Evolutionary conservation across 257 asterid species (phyloP), one percentile per base, ranked within the genome.

Genomic region (Linderniella brevidens): DNA sequence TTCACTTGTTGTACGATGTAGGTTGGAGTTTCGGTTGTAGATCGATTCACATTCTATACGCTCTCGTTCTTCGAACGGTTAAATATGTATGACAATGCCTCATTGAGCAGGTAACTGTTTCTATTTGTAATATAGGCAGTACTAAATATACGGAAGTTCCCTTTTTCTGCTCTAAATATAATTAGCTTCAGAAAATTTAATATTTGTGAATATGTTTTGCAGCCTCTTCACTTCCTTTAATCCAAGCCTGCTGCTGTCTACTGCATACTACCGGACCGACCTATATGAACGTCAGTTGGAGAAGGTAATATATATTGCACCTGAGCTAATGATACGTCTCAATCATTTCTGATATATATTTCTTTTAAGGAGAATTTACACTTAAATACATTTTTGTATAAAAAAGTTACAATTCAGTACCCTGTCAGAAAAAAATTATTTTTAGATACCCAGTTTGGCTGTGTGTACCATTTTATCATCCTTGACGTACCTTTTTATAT

Each of bases 11-110:
- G 16, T 58, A 56, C 47, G 56, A n/a, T 37, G 58, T 73, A 84
- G 99, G 96, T 90, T 67, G 96, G 96, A 17, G 88, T 90, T 48
- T 90, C 96, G 69, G 99, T 85, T 57, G 92, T 90, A 52, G 99
- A 90, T 52, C 80, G 96, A 18, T 85, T 90, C 67, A 90, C 96
- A 48, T 90, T 69, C 66, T 77, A 85, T 58, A 85, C 96, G 25
- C 99, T 90, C 50, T 88, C 99, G 19, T 90, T 85, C 80, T 90
- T 90, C 64, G 99, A 90, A 88, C 73, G 75, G 83, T 61, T 85
- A 67, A 90, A 81, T 73, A 85, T 85, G 83, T 81, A 81, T 53
- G 86, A 65, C 71, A 85, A 90, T 62, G 92, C 96, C 60, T 85
- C 99, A 36, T 60, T 85, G 62, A 80, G 77, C 86, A 81, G 99